phyloP scores from a whole-genome alignment of 257 asterid genomes.

The Solanum tarapatanum region DNA sequence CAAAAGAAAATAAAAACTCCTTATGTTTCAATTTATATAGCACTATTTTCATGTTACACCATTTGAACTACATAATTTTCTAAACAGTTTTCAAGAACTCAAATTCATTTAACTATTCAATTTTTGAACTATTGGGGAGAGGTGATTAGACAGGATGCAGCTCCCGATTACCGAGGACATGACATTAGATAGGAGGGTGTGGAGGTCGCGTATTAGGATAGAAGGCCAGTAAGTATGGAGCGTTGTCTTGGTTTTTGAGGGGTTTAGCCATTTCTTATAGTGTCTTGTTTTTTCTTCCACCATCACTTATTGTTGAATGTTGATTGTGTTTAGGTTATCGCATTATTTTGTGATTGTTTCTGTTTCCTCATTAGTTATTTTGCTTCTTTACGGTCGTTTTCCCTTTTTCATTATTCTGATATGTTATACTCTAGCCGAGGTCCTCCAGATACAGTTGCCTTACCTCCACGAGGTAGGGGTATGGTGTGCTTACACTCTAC shows the following conservation, averaged over 20 bases:
- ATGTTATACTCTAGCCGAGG: background rate
- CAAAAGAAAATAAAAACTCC: too few species aligned
- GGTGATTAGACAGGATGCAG: background rate
- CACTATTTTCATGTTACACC: too few species aligned
- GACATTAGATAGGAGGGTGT: background rate
- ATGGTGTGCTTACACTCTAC: background rate
- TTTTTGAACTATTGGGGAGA: background rate
- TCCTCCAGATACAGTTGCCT: too few species aligned
- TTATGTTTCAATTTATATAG: too few species aligned
- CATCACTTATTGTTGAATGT: background rate
- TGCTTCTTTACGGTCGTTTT: background rate
- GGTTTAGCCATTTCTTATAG: background rate
- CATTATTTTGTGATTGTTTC: background rate
- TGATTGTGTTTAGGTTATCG: background rate
- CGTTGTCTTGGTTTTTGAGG: background rate
- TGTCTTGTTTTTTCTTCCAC: background rate
- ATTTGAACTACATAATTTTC: too few species aligned
- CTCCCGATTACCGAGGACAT: background rate
- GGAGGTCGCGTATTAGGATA: background rate
- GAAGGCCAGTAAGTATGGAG: background rate
- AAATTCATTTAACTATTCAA: background rate
- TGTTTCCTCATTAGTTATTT: background rate
- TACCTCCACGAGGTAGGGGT: background rate
- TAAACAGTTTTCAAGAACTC: background rate
- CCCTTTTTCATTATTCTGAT: background rate